phyloP scores from a whole-genome alignment of 2,329 filamentous ascomycete species.

The Didymella lethalis region DNA sequence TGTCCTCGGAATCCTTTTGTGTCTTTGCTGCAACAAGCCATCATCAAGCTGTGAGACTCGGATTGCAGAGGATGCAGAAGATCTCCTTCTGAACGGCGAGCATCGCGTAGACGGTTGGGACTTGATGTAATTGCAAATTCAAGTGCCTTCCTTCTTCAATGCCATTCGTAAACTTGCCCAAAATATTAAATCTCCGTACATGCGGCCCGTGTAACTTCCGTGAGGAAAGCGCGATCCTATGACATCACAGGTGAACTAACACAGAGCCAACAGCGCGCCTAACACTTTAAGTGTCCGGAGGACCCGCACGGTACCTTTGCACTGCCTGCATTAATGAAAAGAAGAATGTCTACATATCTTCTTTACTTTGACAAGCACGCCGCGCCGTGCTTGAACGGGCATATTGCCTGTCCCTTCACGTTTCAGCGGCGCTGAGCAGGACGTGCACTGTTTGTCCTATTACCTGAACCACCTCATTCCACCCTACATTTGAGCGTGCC shows the following conservation, averaged over 20 bases:
- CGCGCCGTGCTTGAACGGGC: conserved; percentile 8
- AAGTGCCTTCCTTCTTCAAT: background rate
- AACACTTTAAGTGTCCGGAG: conserved; percentile 13
- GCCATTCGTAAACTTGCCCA: background rate
- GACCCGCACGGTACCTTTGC: conserved; percentile 10
- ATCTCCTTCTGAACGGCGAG: no score
- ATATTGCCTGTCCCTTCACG: background rate
- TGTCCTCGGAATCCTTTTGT: background rate
- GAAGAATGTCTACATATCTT: conserved; percentile 5
- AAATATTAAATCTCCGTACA: background rate
- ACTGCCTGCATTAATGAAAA: conserved; percentile 1
- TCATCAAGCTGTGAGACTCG: background rate
- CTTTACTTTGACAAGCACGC: conserved; percentile 24
- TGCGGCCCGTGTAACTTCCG: background rate
- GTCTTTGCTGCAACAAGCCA: background rate
- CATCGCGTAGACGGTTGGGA: no score
- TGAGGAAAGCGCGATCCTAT: conserved; percentile 6
- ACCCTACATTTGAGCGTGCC: background rate
- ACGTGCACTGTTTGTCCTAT: background rate
- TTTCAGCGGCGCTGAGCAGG: conserved; percentile 8
- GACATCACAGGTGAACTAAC: conserved; percentile 15
- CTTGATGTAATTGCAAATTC: background rate
- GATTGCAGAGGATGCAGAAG: background rate
- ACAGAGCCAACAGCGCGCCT: conserved; percentile 9
- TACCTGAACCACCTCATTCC: background rate